Evolutionary conservation across 441 rosid genomes (phyloP), one percentile per base, ranked within the genome.

Genomic region (Gossypium schwendimanii): DNA sequence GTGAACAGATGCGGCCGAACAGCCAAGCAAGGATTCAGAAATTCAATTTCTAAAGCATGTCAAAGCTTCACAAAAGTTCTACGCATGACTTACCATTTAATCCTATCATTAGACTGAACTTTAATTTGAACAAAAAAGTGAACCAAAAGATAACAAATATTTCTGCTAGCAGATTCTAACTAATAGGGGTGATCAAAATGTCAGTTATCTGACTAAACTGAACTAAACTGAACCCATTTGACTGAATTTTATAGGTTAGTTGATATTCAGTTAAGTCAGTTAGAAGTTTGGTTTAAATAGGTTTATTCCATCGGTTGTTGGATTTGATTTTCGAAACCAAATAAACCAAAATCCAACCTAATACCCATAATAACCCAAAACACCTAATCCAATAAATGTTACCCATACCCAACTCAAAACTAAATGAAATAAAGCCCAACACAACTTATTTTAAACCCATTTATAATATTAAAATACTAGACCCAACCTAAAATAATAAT

Each of bases 1-100:
- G 69, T 41, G 17, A 41, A 41, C 53, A 63, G 26, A n/a, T 50
- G 10, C 58, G 7, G 33, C 33, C 61, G 67, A 28, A 72, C 24
- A 72, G 47, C 39, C 8, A n/a, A 68, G 26, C 63, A 50, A 28
- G 20, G 59, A 58, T 26, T 8, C 33, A 39, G 61, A 47, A 52
- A 15, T 6, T 62, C 53, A 62, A 4, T 75, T 72, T 62, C 23
- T 23, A 74, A 33, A 49, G 75, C 64, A 74, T 47, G 45, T 45
- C 28, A 55, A 69, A 65, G 63, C 33, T 58, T 58, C 58, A 14
- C 36, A 64, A 31, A 57, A 71, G 50, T 49, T 47, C 45, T 55
- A 53, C 15, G 10, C 15, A 18, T 49, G 44, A 45, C 15, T 66
- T 66, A 47, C 70, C 70, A 24, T 47, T 47, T 66, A 47, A 47